Base-by-base conservation (phyloP, 345 rosid genomes). In the Lumnitzera racemosa region DNA sequence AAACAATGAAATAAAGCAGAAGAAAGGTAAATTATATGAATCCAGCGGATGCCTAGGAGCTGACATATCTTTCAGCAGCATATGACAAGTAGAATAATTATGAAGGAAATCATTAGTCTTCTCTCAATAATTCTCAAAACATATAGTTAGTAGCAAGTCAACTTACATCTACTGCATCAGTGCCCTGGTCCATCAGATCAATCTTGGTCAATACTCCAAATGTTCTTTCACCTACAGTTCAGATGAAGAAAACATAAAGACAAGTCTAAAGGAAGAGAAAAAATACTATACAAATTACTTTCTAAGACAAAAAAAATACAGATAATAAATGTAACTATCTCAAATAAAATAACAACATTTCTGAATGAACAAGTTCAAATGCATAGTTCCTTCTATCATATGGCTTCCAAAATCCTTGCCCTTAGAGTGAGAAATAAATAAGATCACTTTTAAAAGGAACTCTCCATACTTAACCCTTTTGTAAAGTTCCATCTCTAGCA, bases 111-210 rank as follows among this genome's bases (percentile, higher is more conserved):
- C 43, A 36, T 36, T 3, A 36, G 43, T 36, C 43, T 36, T 36
- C 43, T 5, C 43, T 36, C 43, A 46, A 17, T 43, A 15, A 27
- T 23, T 11, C 15, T 27, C 6, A 27, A 53, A 25, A 23, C 27
- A 46, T 27, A 27, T 3, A 27, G 31, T 27, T 27, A 55, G 17
- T 15, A 20, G 36, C 56, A 53, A 58, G 12, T n/a, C 73, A 56
- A 80, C 98, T 89, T 77, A 92, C 96, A 49, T 89, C 98, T 68
- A 84, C 96, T 47, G 97, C 96, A 81, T 90, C 73, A 46, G 97
- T 90, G 64, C 97, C 97, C 73, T 88, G 72, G 83, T 90, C 97
- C 97, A 90, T 90, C 64, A 90, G 91, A 77, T 88, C 96, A 74
- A 90, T 84, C 78, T 90, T 90, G 43, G 96, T 90, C 68, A 90